phyloP scores from a whole-genome alignment of 805 yeast genomes.

The Yueomyces sp. region DNA sequence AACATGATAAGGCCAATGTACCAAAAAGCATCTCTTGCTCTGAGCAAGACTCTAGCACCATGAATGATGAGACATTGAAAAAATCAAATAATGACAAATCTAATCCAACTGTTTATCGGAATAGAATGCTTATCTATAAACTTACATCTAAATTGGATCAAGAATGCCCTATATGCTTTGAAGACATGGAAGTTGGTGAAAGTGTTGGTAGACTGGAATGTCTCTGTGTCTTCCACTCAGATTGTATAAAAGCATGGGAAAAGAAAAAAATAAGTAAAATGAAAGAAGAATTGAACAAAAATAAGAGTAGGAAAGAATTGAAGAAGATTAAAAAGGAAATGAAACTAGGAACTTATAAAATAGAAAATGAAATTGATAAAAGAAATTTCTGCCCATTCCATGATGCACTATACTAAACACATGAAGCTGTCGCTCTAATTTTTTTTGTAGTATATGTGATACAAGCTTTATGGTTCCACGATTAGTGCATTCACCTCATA shows the following conservation, averaged over 20 bases:
- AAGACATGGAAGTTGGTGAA: slow-evolving; percentile 74
- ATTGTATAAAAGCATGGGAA: slow-evolving; percentile 88
- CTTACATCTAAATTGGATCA: slow-evolving; percentile 19
- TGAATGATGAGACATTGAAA: slow-evolving; percentile 16
- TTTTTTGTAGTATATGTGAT: too few relatives aligned
- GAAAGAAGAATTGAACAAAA: neutral
- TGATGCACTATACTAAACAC: neutral
- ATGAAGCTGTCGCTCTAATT: neutral
- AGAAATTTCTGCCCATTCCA: neutral
- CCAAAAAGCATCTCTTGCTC: neutral
- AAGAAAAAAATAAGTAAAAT: slow-evolving; percentile 50
- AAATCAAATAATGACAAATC: slow-evolving; percentile 18
- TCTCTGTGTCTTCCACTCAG: slow-evolving; percentile 83
- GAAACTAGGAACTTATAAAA: neutral
- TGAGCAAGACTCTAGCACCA: slow-evolving; percentile 24
- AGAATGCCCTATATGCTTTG: slow-evolving; percentile 92
- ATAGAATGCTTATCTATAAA: slow-evolving; percentile 76
- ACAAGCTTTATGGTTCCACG: too few relatives aligned
- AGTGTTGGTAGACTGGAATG: slow-evolving; percentile 89
- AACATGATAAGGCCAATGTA: slow-evolving; percentile 6
- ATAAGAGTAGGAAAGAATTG: too few relatives aligned
- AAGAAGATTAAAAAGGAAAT: neutral
- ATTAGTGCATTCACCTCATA: too few relatives aligned
- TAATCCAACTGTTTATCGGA: slow-evolving; percentile 16
- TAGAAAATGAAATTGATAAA: neutral